phyloP scores from a whole-genome alignment of 2,329 filamentous ascomycete species.

The Fusarium armeniacum region DNA sequence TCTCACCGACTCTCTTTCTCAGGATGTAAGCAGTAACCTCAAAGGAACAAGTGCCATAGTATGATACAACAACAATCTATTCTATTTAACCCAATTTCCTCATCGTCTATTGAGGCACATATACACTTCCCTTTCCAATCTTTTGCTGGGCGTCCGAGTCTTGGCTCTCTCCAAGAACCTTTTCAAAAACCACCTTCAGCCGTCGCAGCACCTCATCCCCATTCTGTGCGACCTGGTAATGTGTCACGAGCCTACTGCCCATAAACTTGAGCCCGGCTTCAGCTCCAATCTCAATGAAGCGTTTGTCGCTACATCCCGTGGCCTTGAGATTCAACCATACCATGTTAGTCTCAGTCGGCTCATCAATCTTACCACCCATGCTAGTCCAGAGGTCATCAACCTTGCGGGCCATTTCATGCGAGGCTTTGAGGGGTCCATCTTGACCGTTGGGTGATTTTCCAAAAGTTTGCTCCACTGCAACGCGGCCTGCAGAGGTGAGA shows the following conservation, averaged over 20 bases:
- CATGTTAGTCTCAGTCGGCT: conserved; percentile 92
- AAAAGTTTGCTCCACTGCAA: conserved; percentile 71
- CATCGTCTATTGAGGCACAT: conserved; percentile 43
- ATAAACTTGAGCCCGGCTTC: conserved; percentile 60
- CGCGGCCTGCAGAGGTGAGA: conserved; percentile 77
- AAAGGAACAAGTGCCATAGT: background rate
- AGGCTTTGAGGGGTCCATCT: conserved; percentile 70
- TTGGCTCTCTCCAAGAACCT: conserved; percentile 48
- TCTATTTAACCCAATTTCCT: background rate
- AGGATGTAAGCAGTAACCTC: conserved; percentile 3
- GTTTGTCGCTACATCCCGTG: conserved; percentile 61
- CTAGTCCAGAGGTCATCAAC: conserved; percentile 78
- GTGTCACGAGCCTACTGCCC: conserved; percentile 61
- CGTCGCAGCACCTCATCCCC: conserved; percentile 70
- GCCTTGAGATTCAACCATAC: conserved; percentile 83
- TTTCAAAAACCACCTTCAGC: conserved; percentile 68
- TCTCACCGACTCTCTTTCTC: background rate
- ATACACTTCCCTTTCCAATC: conserved; percentile 49
- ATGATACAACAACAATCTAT: background rate
- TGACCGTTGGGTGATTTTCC: conserved; percentile 55
- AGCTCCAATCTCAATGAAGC: conserved; percentile 58
- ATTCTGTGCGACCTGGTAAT: conserved; percentile 73
- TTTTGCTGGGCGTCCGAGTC: conserved; percentile 24
- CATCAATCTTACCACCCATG: conserved; percentile 75
- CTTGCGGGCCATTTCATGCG: conserved; percentile 73